phyloP scores from a whole-genome alignment of 345 rosid species.

The thale cress (Arabidopsis thaliana) region DNA sequence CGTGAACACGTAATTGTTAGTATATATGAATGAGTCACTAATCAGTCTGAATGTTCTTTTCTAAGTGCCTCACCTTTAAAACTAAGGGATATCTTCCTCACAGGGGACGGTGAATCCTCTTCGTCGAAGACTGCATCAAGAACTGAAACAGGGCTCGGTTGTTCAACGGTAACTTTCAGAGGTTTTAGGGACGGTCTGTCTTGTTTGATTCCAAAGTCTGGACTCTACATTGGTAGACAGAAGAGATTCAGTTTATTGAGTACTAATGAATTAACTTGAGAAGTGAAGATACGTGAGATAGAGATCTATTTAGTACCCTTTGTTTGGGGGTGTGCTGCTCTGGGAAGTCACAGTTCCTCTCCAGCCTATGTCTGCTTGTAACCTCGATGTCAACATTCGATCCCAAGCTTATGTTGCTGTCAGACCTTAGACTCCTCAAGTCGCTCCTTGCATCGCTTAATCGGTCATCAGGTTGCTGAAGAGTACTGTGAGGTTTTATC shows the following conservation, averaged over 20 bases:
- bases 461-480: conserved; percentile 53
- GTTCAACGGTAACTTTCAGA: conserved; percentile 57
- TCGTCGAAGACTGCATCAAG: conserved; percentile 74
- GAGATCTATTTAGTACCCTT: conserved; percentile 47
- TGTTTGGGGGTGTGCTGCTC: conserved; percentile 47
- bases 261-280: conserved; percentile 21
- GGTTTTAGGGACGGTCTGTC: conserved; percentile 43
- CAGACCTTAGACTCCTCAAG: conserved; percentile 60
- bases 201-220: conserved; percentile 47
- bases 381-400: conserved; percentile 64
- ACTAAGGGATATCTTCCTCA: conserved; percentile 63
- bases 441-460: conserved; percentile 52
- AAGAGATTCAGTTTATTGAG: conserved; percentile 30
- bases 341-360: conserved; percentile 44
- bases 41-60: background rate
- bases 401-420: conserved; percentile 55
- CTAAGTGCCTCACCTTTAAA: conserved; percentile 63
- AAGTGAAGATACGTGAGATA: conserved; percentile 23
- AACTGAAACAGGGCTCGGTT: conserved; percentile 94
- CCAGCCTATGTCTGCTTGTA: conserved; percentile 58
- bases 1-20: background rate
- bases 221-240: conserved; percentile 53
- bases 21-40: background rate
- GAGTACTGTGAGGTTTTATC: conserved; percentile 43
- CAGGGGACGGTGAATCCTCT: conserved; percentile 87